Conservation (phyloP, 441 rosid genomes). For the Pelargonium fulgidum region DNA sequence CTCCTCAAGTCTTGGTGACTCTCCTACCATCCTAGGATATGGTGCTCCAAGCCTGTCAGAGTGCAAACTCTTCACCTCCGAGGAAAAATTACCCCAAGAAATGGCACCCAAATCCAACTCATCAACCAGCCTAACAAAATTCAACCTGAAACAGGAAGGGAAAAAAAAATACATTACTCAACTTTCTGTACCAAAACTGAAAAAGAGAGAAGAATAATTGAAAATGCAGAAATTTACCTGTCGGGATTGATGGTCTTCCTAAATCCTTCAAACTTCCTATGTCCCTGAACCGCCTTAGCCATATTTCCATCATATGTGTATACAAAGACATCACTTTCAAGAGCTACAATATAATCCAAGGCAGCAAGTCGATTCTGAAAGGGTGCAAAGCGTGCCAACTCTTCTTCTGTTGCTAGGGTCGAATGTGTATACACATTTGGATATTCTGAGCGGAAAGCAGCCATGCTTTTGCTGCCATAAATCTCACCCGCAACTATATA, state of each 20-base stretch:
- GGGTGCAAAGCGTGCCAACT: constrained; percentile 54
- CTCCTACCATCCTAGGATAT: constrained; percentile 52
- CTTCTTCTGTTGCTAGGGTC: constrained; percentile 66
- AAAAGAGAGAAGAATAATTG: no score
- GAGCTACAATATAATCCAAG: constrained; percentile 77
- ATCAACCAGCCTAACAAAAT: constrained; percentile 62
- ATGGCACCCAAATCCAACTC: constrained; percentile 50
- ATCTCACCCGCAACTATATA: constrained; percentile 86
- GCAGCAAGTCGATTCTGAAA: constrained; percentile 94
- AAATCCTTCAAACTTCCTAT: constrained; percentile 76
- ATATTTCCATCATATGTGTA: constrained; percentile 88
- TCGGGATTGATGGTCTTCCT: constrained; percentile 80
- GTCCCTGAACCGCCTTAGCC: constrained; percentile 98
- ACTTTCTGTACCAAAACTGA: not conserved
- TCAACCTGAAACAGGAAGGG: constrained; percentile 42
- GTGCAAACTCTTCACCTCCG: constrained; percentile 53
- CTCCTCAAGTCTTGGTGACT: constrained; percentile 74
- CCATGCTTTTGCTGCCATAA: constrained; percentile 73
- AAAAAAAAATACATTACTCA: not conserved
- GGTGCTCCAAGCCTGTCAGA: constrained; percentile 66
- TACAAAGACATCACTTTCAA: constrained; percentile 83
- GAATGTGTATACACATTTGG: constrained; percentile 76
- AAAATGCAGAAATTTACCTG: constrained; percentile 36
- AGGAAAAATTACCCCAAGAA: constrained; percentile 70
- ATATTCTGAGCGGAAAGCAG: constrained; percentile 58